Evolutionary conservation across 192 early-diverging fungal species (phyloP), one percentile per base, ranked within the genome.

Genomic region (Diversispora eburnea): DNA sequence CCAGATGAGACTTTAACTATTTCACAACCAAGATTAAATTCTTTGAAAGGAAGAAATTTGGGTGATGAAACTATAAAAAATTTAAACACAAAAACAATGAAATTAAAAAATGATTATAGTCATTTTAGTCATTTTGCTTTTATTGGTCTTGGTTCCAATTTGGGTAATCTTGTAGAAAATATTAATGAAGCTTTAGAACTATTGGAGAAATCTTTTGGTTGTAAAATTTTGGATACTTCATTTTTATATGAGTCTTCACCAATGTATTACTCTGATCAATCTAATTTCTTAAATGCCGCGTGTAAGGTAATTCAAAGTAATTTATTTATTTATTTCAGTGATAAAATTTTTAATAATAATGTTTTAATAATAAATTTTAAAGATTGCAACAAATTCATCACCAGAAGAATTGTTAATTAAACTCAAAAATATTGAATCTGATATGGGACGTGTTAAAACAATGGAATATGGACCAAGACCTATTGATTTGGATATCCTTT

Each of bases 401-500:
- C 96, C 98, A 6, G 58, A 85, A 33, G 84, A 77, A 13, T 76
- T 99, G 43, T 84, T 99, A 13, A 84, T 75, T 17, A 83, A 84
- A 55, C 82, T 99, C 54, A 96, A 98, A 78, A 79, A 87, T 6
- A 92, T 97, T 46, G 98, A 99, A 79, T 78, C 77, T 15, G 85
- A 86, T 33, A 83, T 98, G 81, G 95, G 95, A 13, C 84, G 98
- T 22, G 82, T 88, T 72, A 78, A 75, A 1, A 81, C 82, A 12
- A 81, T 85, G 59, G 84, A 89, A 52, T 92, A 95, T 78, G 96
- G 95, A 4, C 98, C 96, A 55, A 87, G 98, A 8, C 87, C 91
- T 6, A 93, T 99, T 56, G 98, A 99, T 77, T 85, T 98, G 9
- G 98, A 99, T 74, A 98, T 99, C 70, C 77, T 99, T n/a, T 91